These are phyloP conservation scores for Leccinum sublutescens DNA, from an alignment of 768 basidiomycete genomes.

Conservation along the genomic window DNA sequence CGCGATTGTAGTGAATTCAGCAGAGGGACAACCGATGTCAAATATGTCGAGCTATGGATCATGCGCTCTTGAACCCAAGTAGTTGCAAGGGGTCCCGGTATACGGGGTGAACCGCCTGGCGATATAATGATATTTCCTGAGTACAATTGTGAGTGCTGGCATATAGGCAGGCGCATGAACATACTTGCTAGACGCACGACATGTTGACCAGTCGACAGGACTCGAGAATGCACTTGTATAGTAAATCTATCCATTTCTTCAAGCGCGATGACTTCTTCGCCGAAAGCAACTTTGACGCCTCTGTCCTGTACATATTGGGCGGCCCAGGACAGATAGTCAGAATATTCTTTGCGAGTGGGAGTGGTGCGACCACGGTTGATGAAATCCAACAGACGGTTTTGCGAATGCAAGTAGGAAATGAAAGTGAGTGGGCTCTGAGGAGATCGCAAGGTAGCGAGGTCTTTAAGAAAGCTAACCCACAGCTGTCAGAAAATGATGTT, in stretches of 20 bases:
- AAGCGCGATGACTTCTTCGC: constrained; percentile 46
- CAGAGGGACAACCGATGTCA: constrained; percentile 37
- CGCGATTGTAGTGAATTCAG: constrained; percentile 28
- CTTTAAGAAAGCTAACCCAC: constrained; percentile 45
- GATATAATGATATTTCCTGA: constrained; percentile 50
- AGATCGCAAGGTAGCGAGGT: constrained; percentile 51
- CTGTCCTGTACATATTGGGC: constrained; percentile 42
- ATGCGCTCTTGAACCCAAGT: constrained; percentile 35
- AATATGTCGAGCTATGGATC: constrained; percentile 45
- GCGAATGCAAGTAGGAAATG: constrained; percentile 49
- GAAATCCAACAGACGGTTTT: constrained; percentile 48
- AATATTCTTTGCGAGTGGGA: constrained; percentile 52
- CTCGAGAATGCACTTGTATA: constrained; percentile 39
- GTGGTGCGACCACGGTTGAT: constrained; percentile 52
- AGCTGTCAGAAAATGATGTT: constrained; percentile 5
- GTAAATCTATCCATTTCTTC: constrained; percentile 32
- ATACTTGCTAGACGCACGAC: constrained; percentile 38
- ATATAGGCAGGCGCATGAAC: constrained; percentile 16
- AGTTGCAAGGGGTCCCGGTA: constrained; percentile 38
- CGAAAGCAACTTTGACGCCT: constrained; percentile 44
- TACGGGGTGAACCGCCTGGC: constrained; percentile 46
- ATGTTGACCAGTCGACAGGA: constrained; percentile 36
- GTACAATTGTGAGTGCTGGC: background rate
- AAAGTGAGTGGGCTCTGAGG: constrained; percentile 53
- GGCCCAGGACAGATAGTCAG: constrained; percentile 55